phyloP scores from a whole-genome alignment of 176 grass and related monocot genomes.

The Carex littledalei region DNA sequence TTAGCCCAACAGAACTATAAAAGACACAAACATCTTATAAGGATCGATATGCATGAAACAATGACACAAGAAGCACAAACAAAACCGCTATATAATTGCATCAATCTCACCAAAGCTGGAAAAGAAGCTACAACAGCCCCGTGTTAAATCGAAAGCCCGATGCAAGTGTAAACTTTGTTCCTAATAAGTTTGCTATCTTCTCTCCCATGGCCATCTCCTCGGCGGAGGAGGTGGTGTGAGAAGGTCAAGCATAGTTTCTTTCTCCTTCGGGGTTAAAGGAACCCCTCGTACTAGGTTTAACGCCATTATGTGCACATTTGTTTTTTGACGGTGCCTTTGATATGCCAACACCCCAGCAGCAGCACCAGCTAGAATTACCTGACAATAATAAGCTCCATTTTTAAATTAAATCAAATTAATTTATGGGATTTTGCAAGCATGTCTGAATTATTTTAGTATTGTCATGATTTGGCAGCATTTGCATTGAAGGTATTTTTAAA shows the following conservation, averaged over 20 bases:
- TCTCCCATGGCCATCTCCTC: conserved; percentile 39
- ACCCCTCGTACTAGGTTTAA: conserved; percentile 77
- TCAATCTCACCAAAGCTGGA: not conserved
- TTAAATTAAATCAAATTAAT: not conserved
- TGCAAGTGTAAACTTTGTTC: not conserved
- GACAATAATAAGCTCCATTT: conserved; percentile 3
- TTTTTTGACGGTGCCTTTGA: conserved; percentile 67
- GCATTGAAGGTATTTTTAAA: not conserved
- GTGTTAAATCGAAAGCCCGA: not conserved
- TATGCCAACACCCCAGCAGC: conserved; percentile 71
- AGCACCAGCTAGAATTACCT: conserved; percentile 70
- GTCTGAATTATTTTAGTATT: conserved; percentile 5
- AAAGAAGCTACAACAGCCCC: not conserved
- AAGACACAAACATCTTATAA: not conserved
- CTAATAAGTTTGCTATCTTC: conserved; percentile 21
- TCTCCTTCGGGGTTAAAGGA: conserved; percentile 77
- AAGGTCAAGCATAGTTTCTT: conserved; percentile 71
- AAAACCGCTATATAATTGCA: not conserved
- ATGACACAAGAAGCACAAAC: not conserved
- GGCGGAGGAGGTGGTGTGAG: conserved; percentile 54
- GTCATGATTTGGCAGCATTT: not conserved
- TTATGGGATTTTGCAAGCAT: not conserved
- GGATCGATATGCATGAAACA: not conserved
- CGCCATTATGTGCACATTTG: conserved; percentile 90
- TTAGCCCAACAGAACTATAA: not conserved